Conservation (phyloP, 2,329 filamentous ascomycete species). For the Phaeosphaeria sp. region DNA sequence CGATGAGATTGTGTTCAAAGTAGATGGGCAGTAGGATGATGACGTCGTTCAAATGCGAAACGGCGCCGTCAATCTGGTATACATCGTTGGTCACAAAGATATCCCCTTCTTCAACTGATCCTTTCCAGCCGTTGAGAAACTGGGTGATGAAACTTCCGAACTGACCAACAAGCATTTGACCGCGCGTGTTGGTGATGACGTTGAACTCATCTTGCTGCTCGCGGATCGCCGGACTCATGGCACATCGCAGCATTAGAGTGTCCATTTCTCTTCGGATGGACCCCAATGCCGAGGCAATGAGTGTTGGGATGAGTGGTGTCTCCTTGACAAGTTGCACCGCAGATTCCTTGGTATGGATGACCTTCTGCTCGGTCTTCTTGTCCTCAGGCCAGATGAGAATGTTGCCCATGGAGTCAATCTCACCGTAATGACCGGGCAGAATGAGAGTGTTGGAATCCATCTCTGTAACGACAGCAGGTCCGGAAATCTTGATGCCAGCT, state of each 20-base stretch:
- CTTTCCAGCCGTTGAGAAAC: constrained; percentile 56
- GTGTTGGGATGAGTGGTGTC: constrained; percentile 53
- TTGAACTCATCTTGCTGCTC: constrained; percentile 62
- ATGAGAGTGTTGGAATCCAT: constrained; percentile 62
- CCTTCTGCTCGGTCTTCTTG: constrained; percentile 32
- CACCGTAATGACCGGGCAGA: constrained; percentile 54
- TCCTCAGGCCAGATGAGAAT: constrained; percentile 55
- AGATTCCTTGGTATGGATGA: constrained; percentile 45
- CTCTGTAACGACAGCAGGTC: constrained; percentile 57
- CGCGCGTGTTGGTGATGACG: constrained; percentile 57
- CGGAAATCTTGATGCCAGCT: constrained; percentile 50
- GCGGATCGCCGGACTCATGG: constrained; percentile 59
- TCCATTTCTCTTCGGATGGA: constrained; percentile 60
- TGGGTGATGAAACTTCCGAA: constrained; percentile 59
- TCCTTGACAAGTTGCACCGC: constrained; percentile 47
- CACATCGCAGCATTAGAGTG: constrained; percentile 57
- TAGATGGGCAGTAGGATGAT: constrained; percentile 59
- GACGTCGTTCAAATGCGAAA: constrained; percentile 59
- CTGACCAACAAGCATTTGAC: constrained; percentile 60
- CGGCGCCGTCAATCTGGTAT: constrained; percentile 57
- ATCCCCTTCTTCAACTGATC: constrained; percentile 57
- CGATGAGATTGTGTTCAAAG: constrained; percentile 52
- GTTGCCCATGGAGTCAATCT: constrained; percentile 57
- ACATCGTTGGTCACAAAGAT: constrained; percentile 60
- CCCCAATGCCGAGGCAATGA: constrained; percentile 54